Evolutionary conservation across 441 rosid species (phyloP).

Genomic region (Pelargonium cotyledonis): DNA sequence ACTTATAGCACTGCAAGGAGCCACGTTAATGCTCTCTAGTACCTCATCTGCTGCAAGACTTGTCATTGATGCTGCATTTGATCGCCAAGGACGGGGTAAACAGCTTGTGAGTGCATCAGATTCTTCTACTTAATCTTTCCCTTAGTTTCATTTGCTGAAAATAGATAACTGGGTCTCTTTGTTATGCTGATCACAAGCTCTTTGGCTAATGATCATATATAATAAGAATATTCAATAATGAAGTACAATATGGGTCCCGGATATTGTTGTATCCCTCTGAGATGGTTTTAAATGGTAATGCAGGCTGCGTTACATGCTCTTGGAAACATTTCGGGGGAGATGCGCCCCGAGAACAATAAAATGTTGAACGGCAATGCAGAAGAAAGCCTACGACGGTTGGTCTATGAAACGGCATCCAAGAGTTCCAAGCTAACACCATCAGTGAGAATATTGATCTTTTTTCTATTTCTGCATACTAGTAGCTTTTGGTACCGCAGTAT

Average conservation of each 20-base stretch:
- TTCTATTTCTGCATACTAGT: not conserved
- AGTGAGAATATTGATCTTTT: slow-evolving; percentile 33
- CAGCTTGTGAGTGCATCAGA: slow-evolving; percentile 59
- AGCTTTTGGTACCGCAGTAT: not conserved
- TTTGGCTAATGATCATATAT: no score
- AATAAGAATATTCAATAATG: no score
- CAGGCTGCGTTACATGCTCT: slow-evolving; percentile 85
- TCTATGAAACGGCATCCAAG: slow-evolving; percentile 69
- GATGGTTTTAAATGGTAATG: slow-evolving; percentile 22
- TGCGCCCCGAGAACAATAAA: slow-evolving; percentile 39
- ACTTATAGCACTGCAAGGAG: slow-evolving; percentile 58
- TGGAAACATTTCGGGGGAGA: slow-evolving; percentile 69
- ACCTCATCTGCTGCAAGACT: slow-evolving; percentile 66
- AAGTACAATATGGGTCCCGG: not conserved
- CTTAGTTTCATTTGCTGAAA: not conserved
- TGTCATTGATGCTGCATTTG: slow-evolving; percentile 60
- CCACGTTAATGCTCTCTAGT: slow-evolving; percentile 46
- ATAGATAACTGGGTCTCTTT: not conserved
- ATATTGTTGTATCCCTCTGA: slow-evolving; percentile 5
- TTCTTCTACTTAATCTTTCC: slow-evolving; percentile 11
- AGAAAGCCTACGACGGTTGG: slow-evolving; percentile 55
- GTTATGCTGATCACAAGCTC: no score
- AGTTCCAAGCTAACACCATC: slow-evolving; percentile 76
- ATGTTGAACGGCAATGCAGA: slow-evolving; percentile 55
- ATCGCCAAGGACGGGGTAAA: slow-evolving; percentile 58